Evolutionary conservation across 129 eudicot species (phyloP).

Genomic region (Chrysanthemum makinoi): DNA sequence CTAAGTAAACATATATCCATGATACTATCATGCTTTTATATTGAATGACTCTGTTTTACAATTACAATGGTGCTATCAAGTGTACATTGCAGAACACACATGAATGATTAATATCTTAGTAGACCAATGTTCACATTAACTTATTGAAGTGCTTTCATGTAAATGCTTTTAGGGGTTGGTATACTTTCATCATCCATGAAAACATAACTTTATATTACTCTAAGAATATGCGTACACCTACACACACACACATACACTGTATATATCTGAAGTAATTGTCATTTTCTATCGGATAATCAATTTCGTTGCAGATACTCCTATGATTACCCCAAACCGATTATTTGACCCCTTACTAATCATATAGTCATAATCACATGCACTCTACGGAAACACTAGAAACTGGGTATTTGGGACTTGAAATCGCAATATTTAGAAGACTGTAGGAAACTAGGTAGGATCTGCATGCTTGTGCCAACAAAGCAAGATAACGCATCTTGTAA

Average conservation of each 20-base stretch:
- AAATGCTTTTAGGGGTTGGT: slow-evolving; percentile 7
- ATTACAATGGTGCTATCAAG: slow-evolving; percentile 15
- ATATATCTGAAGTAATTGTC: too few species aligned
- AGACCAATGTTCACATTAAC: slow-evolving; percentile 10
- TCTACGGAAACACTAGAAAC: too few species aligned
- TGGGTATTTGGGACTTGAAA: too few species aligned
- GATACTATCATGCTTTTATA: slow-evolving; percentile 4
- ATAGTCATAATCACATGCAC: too few species aligned
- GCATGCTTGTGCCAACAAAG: slow-evolving; percentile 37
- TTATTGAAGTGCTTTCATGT: not conserved
- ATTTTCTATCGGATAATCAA: too few species aligned
- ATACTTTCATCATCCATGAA: not conserved
- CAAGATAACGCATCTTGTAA: slow-evolving; percentile 33
- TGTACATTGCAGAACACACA: slow-evolving; percentile 30
- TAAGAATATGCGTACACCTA: too few species aligned
- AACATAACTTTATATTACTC: not conserved
- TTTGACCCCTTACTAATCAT: too few species aligned
- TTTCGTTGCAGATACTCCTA: too few species aligned
- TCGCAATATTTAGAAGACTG: too few species aligned
- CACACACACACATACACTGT: too few species aligned
- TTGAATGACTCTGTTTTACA: slow-evolving; percentile 16
- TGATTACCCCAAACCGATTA: too few species aligned
- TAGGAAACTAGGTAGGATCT: not conserved
- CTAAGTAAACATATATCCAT: slow-evolving; percentile 30
- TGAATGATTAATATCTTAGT: slow-evolving; percentile 16